Evolutionary conservation across 2,329 filamentous ascomycete species (phyloP).

Genomic region (Epichloe sylvatica): DNA sequence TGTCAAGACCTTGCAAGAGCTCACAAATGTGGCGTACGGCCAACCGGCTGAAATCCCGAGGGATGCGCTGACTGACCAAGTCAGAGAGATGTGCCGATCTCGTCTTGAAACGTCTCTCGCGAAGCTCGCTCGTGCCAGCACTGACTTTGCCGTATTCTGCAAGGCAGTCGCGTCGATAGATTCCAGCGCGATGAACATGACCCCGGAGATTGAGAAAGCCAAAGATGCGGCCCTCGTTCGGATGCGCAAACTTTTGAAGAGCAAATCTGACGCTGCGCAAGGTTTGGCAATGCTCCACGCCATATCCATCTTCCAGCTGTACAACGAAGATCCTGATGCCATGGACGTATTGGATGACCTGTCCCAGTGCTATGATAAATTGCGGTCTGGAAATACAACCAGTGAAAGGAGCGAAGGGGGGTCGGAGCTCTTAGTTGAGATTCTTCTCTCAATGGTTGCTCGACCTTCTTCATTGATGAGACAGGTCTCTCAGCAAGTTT

Average conservation of each 20-base stretch:
- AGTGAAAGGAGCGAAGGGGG: constrained; percentile 39
- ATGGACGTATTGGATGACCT: constrained; percentile 71
- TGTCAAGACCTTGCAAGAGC: constrained; percentile 31
- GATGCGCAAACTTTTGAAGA: constrained; percentile 38
- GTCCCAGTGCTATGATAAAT: constrained; percentile 57
- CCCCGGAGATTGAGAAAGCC: constrained; percentile 38
- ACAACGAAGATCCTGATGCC: constrained; percentile 78
- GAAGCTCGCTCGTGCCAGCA: constrained; percentile 39
- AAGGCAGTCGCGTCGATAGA: constrained; percentile 40
- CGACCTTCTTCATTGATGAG: constrained; percentile 74
- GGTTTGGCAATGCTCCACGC: constrained; percentile 72
- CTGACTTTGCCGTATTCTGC: constrained; percentile 40
- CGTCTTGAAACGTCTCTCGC: constrained; percentile 45
- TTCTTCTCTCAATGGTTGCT: constrained; percentile 78
- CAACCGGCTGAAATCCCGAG: constrained; percentile 26
- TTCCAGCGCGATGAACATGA: constrained; percentile 37
- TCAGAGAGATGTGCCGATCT: constrained; percentile 39
- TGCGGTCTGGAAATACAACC: constrained; percentile 34
- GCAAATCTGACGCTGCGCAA: constrained; percentile 29
- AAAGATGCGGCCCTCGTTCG: constrained; percentile 37
- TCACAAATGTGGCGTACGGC: constrained; percentile 43
- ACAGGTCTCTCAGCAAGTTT: constrained; percentile 77
- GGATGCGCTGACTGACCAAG: constrained; percentile 34
- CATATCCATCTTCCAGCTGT: constrained; percentile 73
- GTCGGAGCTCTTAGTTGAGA: constrained; percentile 68